A percentile compares a stretch with the other conserved stretches of the same genome.
phyloP scores from a whole-genome alignment of 83 land plant species.

The Diphasiastrum complanatum region DNA sequence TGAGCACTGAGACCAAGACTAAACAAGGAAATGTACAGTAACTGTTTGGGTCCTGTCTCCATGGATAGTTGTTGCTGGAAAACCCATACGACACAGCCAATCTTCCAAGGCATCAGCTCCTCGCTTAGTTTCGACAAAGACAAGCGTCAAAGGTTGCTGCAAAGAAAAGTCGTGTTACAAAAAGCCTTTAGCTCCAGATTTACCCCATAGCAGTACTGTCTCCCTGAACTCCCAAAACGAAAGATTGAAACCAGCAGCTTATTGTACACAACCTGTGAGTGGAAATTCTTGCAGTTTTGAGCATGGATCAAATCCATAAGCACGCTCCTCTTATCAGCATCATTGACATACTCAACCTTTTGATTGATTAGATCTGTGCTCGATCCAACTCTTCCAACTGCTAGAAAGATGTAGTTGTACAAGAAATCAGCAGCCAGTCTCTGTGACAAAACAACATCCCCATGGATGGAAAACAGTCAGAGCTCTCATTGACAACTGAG shows the following conservation, averaged over 20 bases:
- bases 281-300: no score
- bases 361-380: slow-evolving; percentile 3
- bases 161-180: no score
- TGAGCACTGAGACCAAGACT: no score
- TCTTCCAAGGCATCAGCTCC: slow-evolving; percentile 93
- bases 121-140: slow-evolving; percentile 92
- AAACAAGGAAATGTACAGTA: neutral
- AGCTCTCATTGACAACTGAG: no score
- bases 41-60: slow-evolving; percentile 89
- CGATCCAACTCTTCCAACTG: slow-evolving; percentile 8
- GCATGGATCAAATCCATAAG: slow-evolving; percentile 7
- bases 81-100: slow-evolving; percentile 72
- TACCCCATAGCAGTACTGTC: no score
- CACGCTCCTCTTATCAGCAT: slow-evolving; percentile 8
- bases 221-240: no score
- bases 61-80: slow-evolving; percentile 92
- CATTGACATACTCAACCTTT: neutral
- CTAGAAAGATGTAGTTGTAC: slow-evolving; percentile 8
- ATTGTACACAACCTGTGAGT: no score
- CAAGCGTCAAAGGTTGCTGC: slow-evolving; percentile 81
- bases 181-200: no score
- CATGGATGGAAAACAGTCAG: no score
- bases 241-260: no score
- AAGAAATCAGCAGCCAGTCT: slow-evolving; percentile 4
- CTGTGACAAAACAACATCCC: no score